Evolutionary conservation across 2,329 filamentous ascomycete species (phyloP).

Genomic region (Aspergillus novoparasiticus): DNA sequence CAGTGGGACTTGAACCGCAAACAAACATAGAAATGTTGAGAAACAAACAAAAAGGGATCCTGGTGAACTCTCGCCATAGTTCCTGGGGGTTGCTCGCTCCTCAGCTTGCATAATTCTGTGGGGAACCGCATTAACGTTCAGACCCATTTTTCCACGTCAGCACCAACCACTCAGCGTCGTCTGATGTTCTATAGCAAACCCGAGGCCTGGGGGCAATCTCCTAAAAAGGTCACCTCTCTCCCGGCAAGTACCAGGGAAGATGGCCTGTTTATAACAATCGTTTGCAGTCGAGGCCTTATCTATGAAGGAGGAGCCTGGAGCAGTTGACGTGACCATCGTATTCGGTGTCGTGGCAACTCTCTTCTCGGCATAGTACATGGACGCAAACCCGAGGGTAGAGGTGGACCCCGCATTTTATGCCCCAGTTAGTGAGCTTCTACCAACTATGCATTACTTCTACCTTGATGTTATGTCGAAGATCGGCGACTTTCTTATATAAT

Average conservation of each 20-base stretch:
- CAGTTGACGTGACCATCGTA: background rate
- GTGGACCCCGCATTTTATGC: slow-evolving; percentile 2
- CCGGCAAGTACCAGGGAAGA: background rate
- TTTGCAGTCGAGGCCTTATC: background rate
- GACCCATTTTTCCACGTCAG: background rate
- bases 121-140: background rate
- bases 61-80: background rate
- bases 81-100: background rate
- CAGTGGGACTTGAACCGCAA: background rate
- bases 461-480: background rate
- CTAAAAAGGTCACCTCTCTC: background rate
- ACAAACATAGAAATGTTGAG: background rate
- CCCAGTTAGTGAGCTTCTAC: background rate
- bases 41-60: background rate
- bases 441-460: background rate
- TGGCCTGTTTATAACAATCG: background rate
- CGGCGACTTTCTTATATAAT: background rate
- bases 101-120: background rate
- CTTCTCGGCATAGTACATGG: background rate
- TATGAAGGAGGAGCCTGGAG: background rate
- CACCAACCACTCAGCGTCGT: background rate
- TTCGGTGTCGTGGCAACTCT: background rate
- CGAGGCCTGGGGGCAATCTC: background rate
- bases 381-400: background rate
- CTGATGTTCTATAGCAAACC: background rate